A percentile compares a stretch with the other conserved stretches of the same genome.
These are phyloP conservation scores for Saccharum officinarum DNA, from an alignment of 176 grass and related monocot genomes.

Conservation along the genomic window DNA sequence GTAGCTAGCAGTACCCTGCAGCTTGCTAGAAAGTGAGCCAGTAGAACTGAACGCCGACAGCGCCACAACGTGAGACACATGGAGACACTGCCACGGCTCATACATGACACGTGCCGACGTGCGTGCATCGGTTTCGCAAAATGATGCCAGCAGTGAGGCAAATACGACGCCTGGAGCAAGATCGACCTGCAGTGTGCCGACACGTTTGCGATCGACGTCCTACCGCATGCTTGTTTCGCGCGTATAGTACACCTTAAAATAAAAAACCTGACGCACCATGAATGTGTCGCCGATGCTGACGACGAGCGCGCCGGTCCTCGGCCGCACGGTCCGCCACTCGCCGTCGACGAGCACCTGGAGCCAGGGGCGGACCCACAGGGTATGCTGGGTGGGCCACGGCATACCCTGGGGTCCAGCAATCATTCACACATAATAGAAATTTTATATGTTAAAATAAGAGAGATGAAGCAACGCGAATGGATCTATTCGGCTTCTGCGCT, in stretches of 20 bases:
- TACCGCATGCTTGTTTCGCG: not conserved
- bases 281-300: slow-evolving; percentile 90
- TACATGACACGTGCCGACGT: no score
- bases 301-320: slow-evolving; percentile 53
- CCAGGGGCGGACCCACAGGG: no score
- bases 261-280: slow-evolving; percentile 43
- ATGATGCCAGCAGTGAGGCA: not conserved
- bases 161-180: not conserved
- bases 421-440: no score
- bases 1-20: not conserved
- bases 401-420: no score
- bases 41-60: not conserved
- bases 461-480: no score
- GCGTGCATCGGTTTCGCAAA: not conserved
- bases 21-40: not conserved
- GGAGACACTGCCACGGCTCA: not conserved
- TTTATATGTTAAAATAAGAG: no score
- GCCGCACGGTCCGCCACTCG: slow-evolving; percentile 53
- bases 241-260: not conserved
- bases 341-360: slow-evolving; percentile 68
- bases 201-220: not conserved
- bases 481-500: no score
- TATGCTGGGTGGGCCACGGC: no score
- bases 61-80: not conserved
- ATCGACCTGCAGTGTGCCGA: not conserved